Base-by-base conservation (phyloP, 352 stramenopile species). In the Globisporangium sylvaticum region DNA sequence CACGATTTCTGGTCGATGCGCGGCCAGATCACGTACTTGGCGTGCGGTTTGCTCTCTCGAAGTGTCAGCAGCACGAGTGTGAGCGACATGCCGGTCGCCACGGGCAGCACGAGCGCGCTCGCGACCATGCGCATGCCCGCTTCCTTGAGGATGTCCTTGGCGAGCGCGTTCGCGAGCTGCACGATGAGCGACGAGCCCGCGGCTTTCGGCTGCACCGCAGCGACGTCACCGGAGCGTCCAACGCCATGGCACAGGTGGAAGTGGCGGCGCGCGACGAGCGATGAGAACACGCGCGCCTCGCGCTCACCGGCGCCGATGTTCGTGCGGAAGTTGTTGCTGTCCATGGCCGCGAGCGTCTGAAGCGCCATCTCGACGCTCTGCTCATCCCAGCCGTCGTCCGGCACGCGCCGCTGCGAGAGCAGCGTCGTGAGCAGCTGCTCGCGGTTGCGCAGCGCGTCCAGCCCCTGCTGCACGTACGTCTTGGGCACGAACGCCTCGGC, bases 1-100 rank as follows among this genome's bases (percentile, higher is more conserved):
- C 97, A 99, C 57, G 94, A 98, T 77, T 99, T 99, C 80, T 99
- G 98, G 85, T 99, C 98, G 74, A 99, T 99, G 18, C 98, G 87
- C 44, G 91, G 87, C 90, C 91, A 98, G 46, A 98, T 74, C 42
- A 98, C 91, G 74, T 91, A 93, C 44, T 76, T 87, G 50, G 80
- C 75, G 14, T 68, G 15, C 12, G 84, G 73, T 12, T 83, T 87
- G 3, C 68, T 62, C 62, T 78, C 73, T 32, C 75, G 80, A n/a
- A 99, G 72, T 46, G 91, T 81, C 37, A 95, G 83, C 56, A 99
- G 67, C 32, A 96, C 83, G 22, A 99, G 75, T 25, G 90, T 79
- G 39, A 99, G 87, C 62, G 87, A 96, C 96, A 99, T 99, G 68
- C 98, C 98, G 2, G 98, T 99, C 24, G 97, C 98, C 22, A 99